phyloP scores from a whole-genome alignment of 75 land plant genomes.

The Selaginella tamariscina region DNA sequence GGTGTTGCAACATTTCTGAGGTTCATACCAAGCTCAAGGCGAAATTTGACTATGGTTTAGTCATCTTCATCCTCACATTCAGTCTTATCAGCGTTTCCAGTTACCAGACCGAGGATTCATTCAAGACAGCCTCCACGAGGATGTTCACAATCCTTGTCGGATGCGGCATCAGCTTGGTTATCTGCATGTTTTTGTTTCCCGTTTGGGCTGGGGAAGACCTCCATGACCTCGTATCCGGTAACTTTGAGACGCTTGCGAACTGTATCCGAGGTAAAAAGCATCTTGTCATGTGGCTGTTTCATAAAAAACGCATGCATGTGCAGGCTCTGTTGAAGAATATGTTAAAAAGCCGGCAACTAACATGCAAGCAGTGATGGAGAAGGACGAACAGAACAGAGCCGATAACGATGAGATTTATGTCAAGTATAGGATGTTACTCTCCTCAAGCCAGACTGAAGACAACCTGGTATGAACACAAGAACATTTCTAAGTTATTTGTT shows the following conservation, averaged over 20 bases:
- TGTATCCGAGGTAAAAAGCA: conserved; percentile 35
- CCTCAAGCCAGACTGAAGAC: conserved; percentile 39
- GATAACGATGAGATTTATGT: neutral
- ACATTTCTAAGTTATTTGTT: neutral
- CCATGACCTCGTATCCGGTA: conserved; percentile 22
- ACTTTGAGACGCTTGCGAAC: conserved; percentile 30
- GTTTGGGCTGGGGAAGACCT: conserved; percentile 58
- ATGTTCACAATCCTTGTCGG: conserved; percentile 35
- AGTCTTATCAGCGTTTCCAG: conserved; percentile 34
- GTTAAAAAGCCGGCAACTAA: neutral
- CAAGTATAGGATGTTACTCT: conserved; percentile 36
- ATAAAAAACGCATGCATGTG: neutral
- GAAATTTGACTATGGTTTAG: conserved; percentile 37
- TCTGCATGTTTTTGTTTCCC: conserved; percentile 33
- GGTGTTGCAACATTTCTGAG: conserved; percentile 25
- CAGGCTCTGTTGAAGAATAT: neutral
- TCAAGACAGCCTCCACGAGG: conserved; percentile 13
- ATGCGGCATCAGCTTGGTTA: conserved; percentile 11
- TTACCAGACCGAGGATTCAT: conserved; percentile 4
- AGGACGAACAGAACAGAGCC: neutral
- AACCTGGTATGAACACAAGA: conserved; percentile 26
- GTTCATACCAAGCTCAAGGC: conserved; percentile 36
- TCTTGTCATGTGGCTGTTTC: neutral
- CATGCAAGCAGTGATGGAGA: conserved; percentile 11
- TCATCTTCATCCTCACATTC: conserved; percentile 43